Conservation (phyloP, 768 basidiomycete genomes). For the Lactarius sanguifluus region DNA sequence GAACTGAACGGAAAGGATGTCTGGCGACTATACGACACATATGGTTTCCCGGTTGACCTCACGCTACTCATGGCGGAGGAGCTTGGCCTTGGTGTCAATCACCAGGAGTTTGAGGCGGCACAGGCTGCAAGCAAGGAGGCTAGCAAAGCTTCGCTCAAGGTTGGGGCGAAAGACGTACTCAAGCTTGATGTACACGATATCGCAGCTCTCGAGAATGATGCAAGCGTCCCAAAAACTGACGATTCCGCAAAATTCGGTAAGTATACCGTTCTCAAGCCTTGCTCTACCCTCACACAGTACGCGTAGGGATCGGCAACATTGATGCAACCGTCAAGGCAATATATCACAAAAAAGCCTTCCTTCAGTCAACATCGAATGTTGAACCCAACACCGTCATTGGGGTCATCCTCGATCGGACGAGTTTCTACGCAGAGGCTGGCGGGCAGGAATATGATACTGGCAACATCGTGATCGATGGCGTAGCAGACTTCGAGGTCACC, state of each 20-base stretch:
- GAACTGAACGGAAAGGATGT: constrained; percentile 89
- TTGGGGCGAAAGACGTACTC: constrained; percentile 62
- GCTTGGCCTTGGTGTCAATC: constrained; percentile 77
- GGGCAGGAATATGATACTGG: constrained; percentile 98
- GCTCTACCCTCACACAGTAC: neutral
- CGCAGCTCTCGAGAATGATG: constrained; percentile 77
- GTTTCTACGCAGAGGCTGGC: constrained; percentile 96
- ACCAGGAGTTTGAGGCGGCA: constrained; percentile 86
- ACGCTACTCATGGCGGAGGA: constrained; percentile 98
- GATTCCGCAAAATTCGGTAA: constrained; percentile 90
- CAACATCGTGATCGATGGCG: constrained; percentile 87
- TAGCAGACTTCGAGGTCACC: constrained; percentile 88
- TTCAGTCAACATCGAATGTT: constrained; percentile 62
- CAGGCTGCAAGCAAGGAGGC: constrained; percentile 88
- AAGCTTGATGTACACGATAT: constrained; percentile 97
- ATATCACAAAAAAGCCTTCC: constrained; percentile 78
- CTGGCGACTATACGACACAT: constrained; percentile 97
- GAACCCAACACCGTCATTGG: constrained; percentile 74
- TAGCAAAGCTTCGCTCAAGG: constrained; percentile 81
- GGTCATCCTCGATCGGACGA: constrained; percentile 85
- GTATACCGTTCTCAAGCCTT: constrained; percentile 32
- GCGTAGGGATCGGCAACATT: constrained; percentile 74
- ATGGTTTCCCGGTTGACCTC: constrained; percentile 95
- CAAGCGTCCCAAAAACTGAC: constrained; percentile 82
- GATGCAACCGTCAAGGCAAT: constrained; percentile 77